Percentiles rank a stretch among this genome's conserved stretches.
Conservation (phyloP, 148 eudicot species). For the Oxyria digyna region DNA sequence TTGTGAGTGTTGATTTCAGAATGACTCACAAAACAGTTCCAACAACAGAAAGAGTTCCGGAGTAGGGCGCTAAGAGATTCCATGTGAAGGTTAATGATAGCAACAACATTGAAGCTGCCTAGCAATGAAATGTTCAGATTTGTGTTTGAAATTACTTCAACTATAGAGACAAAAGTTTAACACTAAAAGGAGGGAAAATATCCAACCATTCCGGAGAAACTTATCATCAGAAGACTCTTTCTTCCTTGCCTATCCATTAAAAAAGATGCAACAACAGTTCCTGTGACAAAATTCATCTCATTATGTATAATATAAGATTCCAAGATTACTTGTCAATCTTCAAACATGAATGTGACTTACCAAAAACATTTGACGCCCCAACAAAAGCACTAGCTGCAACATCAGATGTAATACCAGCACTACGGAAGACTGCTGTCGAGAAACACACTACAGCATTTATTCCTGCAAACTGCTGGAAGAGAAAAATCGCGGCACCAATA, state of each 20-base stretch:
- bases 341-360: constrained; percentile 22
- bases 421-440: constrained; percentile 82
- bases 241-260: constrained; percentile 93
- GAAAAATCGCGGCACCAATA: constrained; percentile 87
- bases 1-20: background rate
- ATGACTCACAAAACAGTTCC: constrained; percentile 87
- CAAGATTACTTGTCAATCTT: background rate
- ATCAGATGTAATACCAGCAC: constrained; percentile 88
- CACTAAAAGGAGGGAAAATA: background rate
- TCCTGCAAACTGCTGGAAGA: constrained; percentile 96
- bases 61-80: constrained; percentile 67
- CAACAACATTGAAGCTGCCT: constrained; percentile 94
- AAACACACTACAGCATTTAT: constrained; percentile 92
- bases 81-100: constrained; percentile 76
- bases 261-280: constrained; percentile 78
- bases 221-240: constrained; percentile 75
- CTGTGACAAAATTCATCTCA: constrained; percentile 25
- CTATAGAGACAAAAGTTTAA: background rate
- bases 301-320: background rate
- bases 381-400: constrained; percentile 98
- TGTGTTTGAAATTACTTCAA: background rate
- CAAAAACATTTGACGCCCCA: constrained; percentile 89
- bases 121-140: background rate
- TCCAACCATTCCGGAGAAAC: constrained; percentile 87
- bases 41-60: constrained; percentile 77